phyloP scores from a whole-genome alignment of 2,329 filamentous ascomycete genomes.

The Hypoxylon sp. region DNA sequence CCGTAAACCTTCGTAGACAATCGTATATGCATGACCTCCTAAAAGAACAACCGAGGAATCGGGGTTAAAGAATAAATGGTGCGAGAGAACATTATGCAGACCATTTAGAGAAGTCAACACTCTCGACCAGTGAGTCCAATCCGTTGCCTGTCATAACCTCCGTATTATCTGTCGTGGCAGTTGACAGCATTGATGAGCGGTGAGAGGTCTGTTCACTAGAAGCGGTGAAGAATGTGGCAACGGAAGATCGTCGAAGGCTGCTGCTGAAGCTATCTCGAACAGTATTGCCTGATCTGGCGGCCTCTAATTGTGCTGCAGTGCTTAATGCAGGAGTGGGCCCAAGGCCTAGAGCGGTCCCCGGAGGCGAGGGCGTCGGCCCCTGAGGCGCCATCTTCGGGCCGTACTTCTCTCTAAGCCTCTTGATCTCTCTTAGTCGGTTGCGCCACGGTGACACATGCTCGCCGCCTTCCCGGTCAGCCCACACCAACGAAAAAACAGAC shows the following conservation, averaged over 20 bases:
- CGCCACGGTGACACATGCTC: slow-evolving; percentile 93
- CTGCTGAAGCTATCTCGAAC: slow-evolving; percentile 74
- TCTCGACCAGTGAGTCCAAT: slow-evolving; percentile 61
- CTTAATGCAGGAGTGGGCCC: slow-evolving; percentile 51
- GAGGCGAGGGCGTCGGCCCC: slow-evolving; percentile 51
- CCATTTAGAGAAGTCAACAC: slow-evolving; percentile 67
- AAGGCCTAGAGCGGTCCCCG: slow-evolving; percentile 55
- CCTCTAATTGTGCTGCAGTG: slow-evolving; percentile 54
- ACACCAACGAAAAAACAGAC: slow-evolving; percentile 93
- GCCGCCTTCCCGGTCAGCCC: slow-evolving; percentile 81
- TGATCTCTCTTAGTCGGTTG: slow-evolving; percentile 87
- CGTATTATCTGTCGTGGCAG: slow-evolving; percentile 68
- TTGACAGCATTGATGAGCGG: slow-evolving; percentile 70
- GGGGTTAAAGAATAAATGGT: not conserved
- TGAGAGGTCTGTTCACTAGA: slow-evolving; percentile 71
- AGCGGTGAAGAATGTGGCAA: slow-evolving; percentile 74
- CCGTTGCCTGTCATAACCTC: slow-evolving; percentile 60
- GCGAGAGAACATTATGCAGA: slow-evolving; percentile 50
- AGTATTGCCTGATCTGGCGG: slow-evolving; percentile 62
- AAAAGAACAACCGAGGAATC: slow-evolving; percentile 10
- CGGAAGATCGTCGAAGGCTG: slow-evolving; percentile 73
- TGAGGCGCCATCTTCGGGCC: slow-evolving; percentile 58
- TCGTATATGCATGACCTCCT: slow-evolving; percentile 41
- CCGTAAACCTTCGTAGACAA: slow-evolving; percentile 42
- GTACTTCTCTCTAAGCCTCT: slow-evolving; percentile 80